A percentile compares a stretch with the other conserved stretches of the same genome.
phyloP scores from a whole-genome alignment of 2,329 filamentous ascomycete genomes.

The Aspergillus luchuensis region DNA sequence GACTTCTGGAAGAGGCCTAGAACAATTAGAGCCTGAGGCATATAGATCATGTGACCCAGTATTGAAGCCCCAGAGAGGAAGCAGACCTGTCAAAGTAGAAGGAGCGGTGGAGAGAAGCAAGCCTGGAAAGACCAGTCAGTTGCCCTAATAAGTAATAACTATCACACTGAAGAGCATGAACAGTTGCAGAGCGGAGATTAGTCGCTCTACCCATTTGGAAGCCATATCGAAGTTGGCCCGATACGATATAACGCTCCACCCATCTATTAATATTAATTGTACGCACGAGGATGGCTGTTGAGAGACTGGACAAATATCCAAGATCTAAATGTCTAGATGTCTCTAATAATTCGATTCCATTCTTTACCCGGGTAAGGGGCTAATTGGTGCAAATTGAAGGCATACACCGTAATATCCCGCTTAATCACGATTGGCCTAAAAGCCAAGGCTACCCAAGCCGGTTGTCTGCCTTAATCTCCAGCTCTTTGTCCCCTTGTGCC shows the following conservation, averaged over 20 bases:
- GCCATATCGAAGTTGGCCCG: background rate
- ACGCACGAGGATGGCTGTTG: background rate
- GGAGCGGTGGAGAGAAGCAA: no score
- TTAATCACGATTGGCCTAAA: background rate
- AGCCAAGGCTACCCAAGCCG: background rate
- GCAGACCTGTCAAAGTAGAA: no score
- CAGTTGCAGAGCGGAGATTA: background rate
- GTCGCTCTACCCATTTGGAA: background rate
- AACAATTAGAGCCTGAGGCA: conserved; percentile 5
- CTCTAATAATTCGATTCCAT: no score
- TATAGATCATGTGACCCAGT: conserved; percentile 1
- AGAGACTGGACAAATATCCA: background rate
- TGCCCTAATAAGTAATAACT: background rate
- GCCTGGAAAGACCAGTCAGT: no score
- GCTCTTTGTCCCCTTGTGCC: background rate
- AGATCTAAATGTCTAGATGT: background rate
- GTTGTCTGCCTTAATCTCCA: background rate
- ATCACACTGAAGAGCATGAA: background rate
- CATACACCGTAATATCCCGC: background rate
- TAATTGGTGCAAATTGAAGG: background rate
- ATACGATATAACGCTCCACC: background rate
- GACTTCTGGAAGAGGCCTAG: conserved; percentile 10
- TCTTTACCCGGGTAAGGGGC: background rate
- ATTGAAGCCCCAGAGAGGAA: background rate
- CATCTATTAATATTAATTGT: background rate